Evolutionary conservation across 495 filamentous ascomycete genomes (phyloP), one percentile per base, ranked within the genome.

Genomic region (Xylaria intraflava): DNA sequence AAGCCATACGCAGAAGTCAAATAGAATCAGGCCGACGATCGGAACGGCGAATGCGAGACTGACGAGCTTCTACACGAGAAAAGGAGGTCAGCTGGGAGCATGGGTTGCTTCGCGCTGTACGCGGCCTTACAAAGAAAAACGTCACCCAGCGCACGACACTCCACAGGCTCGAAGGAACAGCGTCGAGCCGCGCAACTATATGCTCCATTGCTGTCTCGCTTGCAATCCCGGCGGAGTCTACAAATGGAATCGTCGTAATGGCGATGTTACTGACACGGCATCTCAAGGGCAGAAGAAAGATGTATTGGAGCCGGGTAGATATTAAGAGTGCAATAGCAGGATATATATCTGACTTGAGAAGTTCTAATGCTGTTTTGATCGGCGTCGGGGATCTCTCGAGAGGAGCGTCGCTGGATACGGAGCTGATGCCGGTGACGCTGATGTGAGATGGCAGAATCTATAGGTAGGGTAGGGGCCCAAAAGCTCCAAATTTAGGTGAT

Each of bases 1-100:
- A 14, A 74, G 42, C 72, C 72, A 77, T 23, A 77, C 63, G n/a
- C 53, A 53, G 38, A 77, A 57, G 54, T 77, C 74, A 53, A 72
- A 73, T 27, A 73, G n/a, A 47, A 66, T 61, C 1, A 66, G 38
- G 17, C 64, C 45, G 22, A 69, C 51, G 14, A 75, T 30, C 40
- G 64, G 64, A 16, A 61, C 48, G 12, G 36, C 47, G 24, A 66
- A 66, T 19, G 64, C 61, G 3, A 66, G 46, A 49, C 64, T 66
- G 35, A 52, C 58, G 33, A 66, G 27, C 51, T 66, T 66, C 64
- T 66, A 42, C n/a, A 22, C 10, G 27, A 8, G 23, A 9, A 12
- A 41, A 3, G 20, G 10, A 24, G 2, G 27, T 55, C 14, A 55
- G 52, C 20, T 27, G 23, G 40, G 35, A 16, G 29, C 19, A 16